Evolutionary conservation across 2,329 filamentous ascomycete genomes (phyloP).

Genomic region (Metarhizium rileyi): DNA sequence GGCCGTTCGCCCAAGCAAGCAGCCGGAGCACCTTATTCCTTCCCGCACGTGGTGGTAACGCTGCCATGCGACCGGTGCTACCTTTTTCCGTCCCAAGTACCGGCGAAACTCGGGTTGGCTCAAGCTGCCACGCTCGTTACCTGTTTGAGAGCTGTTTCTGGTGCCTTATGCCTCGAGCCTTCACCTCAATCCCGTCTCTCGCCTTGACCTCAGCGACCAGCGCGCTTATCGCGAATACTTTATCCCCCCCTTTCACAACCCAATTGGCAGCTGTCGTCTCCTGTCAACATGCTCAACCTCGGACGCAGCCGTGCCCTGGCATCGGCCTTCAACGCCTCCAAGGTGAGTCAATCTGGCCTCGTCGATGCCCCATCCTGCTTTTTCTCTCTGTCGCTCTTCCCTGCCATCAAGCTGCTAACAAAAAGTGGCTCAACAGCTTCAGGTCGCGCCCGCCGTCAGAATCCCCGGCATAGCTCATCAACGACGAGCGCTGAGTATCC

Average conservation of each 20-base stretch:
- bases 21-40: no score
- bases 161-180: constrained; percentile 2
- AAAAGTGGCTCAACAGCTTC: constrained; percentile 12
- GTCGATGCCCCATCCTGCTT: constrained; percentile 4
- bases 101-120: constrained; percentile 14
- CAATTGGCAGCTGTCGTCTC: constrained; percentile 10
- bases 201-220: constrained; percentile 1
- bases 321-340: constrained; percentile 67
- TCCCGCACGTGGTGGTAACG: no score
- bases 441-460: constrained; percentile 39
- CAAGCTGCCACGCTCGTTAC: constrained; percentile 10
- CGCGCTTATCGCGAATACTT: constrained; percentile 11
- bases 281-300: constrained; percentile 71
- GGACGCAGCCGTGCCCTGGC: constrained; percentile 73
- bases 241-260: constrained; percentile 8
- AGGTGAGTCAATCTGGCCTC: constrained; percentile 42
- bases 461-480: constrained; percentile 64
- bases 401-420: constrained; percentile 6
- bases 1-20: no score
- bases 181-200: constrained; percentile 6
- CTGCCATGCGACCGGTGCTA: not conserved
- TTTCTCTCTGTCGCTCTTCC: constrained; percentile 9
- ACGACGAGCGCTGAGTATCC: constrained; percentile 83
- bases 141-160: constrained; percentile 12
- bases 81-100: constrained; percentile 8